phyloP scores from a whole-genome alignment of 2,329 filamentous ascomycete genomes.

The Sclerotinia spermophila region DNA sequence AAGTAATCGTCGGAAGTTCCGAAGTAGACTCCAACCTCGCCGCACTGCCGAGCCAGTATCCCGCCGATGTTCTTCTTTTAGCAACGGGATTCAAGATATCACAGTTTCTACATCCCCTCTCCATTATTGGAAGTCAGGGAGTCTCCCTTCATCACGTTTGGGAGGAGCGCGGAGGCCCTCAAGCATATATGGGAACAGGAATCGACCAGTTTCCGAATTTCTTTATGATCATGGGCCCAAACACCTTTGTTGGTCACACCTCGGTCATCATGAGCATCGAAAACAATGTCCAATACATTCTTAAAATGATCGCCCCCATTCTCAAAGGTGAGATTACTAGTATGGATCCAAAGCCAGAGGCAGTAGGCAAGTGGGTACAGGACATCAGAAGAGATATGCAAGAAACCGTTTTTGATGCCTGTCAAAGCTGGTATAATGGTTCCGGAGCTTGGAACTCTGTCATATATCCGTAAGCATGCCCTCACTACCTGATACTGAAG shows the following conservation, averaged over 20 bases:
- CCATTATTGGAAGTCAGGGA: not conserved
- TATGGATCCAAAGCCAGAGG: slow-evolving; percentile 47
- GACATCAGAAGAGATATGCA: slow-evolving; percentile 47
- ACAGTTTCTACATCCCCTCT: not conserved
- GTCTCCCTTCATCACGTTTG: slow-evolving; percentile 47
- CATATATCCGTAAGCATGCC: not conserved
- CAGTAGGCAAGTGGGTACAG: slow-evolving; percentile 45
- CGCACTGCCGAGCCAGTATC: not conserved
- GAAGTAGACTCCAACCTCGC: not conserved
- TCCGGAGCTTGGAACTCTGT: not conserved
- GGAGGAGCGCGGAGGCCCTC: slow-evolving; percentile 51
- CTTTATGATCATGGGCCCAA: slow-evolving; percentile 57
- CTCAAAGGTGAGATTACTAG: slow-evolving; percentile 43
- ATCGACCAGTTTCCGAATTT: slow-evolving; percentile 58
- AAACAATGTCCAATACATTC: slow-evolving; percentile 52
- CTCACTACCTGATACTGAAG: not conserved
- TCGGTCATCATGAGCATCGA: slow-evolving; percentile 55
- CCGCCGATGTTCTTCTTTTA: not conserved
- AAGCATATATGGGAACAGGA: slow-evolving; percentile 54
- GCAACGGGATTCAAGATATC: not conserved
- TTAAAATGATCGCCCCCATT: slow-evolving; percentile 53
- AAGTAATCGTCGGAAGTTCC: not conserved
- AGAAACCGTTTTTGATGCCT: slow-evolving; percentile 23
- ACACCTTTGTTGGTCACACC: slow-evolving; percentile 55
- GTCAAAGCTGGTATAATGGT: not conserved